Conservation (phyloP, 2,329 filamentous ascomycete genomes). For the Microcyclospora tardicrescens region DNA sequence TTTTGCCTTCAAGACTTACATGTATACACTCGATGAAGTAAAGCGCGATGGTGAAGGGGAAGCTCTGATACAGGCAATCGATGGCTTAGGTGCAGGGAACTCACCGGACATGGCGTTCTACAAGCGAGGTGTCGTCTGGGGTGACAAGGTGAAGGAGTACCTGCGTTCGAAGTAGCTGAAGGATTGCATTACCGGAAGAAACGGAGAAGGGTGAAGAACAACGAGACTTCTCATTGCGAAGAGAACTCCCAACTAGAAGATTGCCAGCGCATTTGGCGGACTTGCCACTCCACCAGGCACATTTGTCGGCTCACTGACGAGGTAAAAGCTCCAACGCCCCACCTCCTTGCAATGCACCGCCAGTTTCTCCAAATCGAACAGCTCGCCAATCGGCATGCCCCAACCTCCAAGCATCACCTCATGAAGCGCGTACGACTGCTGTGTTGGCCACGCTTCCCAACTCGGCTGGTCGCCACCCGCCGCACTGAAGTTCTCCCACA, state of each 20-base stretch:
- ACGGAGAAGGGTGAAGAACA: too few species aligned
- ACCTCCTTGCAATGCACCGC: slow-evolving; percentile 27
- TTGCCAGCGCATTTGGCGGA: slow-evolving; percentile 27
- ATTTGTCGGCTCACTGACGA: slow-evolving; percentile 36
- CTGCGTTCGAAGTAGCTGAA: slow-evolving; percentile 15
- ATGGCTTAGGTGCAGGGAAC: slow-evolving; percentile 44
- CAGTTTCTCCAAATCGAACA: slow-evolving; percentile 37
- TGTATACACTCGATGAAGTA: slow-evolving; percentile 42
- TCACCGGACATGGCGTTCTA: slow-evolving; percentile 46
- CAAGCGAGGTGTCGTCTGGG: slow-evolving; percentile 46
- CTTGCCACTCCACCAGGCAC: slow-evolving; percentile 28
- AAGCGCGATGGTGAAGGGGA: slow-evolving; percentile 41
- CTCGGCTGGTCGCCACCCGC: slow-evolving; percentile 27
- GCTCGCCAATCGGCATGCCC: slow-evolving; percentile 39
- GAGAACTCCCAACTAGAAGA: slow-evolving; percentile 17
- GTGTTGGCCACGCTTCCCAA: slow-evolving; percentile 27
- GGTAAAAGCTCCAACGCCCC: slow-evolving; percentile 35
- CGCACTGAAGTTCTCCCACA: slow-evolving; percentile 28
- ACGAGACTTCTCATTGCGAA: too few species aligned
- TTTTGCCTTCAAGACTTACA: slow-evolving; percentile 52
- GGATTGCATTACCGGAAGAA: too few species aligned
- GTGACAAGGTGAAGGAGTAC: slow-evolving; percentile 40
- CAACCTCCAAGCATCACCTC: slow-evolving; percentile 38
- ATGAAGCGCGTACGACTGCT: slow-evolving; percentile 27
- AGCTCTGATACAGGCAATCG: slow-evolving; percentile 43